These are phyloP conservation scores for Lathyrus sativus DNA, from an alignment of 306 rosid genomes.

Conservation along the genomic window DNA sequence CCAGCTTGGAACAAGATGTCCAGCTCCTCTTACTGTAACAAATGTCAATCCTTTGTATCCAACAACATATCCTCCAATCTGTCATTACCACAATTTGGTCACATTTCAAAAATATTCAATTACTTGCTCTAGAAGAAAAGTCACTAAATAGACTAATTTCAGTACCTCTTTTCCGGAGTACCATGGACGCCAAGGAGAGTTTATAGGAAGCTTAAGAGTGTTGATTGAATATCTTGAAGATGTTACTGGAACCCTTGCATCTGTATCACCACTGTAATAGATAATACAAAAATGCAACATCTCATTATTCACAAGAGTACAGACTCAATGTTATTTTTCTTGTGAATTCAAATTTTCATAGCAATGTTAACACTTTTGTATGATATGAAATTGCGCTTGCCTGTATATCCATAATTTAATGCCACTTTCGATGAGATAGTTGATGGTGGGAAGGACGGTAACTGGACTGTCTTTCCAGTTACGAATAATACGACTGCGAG, in stretches of 20 bases:
- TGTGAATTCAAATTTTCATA: slow-evolving; percentile 9
- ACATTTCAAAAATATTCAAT: neutral
- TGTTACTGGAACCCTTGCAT: slow-evolving; percentile 51
- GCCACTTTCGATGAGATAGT: slow-evolving; percentile 25
- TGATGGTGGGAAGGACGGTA: slow-evolving; percentile 39
- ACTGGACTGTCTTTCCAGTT: slow-evolving; percentile 39
- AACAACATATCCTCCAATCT: slow-evolving; percentile 64
- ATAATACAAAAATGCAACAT: slow-evolving; percentile 6
- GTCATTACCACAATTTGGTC: slow-evolving; percentile 9
- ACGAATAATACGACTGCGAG: slow-evolving; percentile 21
- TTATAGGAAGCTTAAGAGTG: slow-evolving; percentile 40
- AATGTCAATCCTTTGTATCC: slow-evolving; percentile 54
- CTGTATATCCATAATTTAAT: slow-evolving; percentile 47
- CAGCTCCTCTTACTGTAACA: slow-evolving; percentile 61
- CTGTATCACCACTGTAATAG: slow-evolving; percentile 55
- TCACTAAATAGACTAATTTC: neutral
- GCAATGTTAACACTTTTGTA: neutral
- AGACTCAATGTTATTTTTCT: too few species aligned
- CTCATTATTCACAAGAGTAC: neutral
- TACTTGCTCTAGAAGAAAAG: slow-evolving; percentile 3
- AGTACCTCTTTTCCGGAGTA: slow-evolving; percentile 53
- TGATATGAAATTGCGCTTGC: slow-evolving; percentile 15
- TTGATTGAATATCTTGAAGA: slow-evolving; percentile 55
- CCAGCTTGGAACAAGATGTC: slow-evolving; percentile 64
- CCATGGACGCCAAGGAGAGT: slow-evolving; percentile 57